Evolutionary conservation across 2,329 filamentous ascomycete species (phyloP).

Genomic region (Xylariales sp.): DNA sequence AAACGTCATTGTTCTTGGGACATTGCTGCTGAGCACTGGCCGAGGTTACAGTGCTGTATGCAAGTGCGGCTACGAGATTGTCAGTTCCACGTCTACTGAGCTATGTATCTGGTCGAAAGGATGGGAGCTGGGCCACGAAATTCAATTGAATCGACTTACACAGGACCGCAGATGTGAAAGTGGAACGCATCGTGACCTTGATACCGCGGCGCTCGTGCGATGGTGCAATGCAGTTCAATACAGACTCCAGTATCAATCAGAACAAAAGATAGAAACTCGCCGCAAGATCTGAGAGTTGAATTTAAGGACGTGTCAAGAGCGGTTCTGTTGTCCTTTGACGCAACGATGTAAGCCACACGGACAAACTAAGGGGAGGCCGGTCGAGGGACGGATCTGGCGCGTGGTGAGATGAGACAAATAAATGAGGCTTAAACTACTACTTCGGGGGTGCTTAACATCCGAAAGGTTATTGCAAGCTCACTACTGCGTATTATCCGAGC

Average conservation of each 20-base stretch:
- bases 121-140: no score
- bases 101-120: neutral
- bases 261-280: no score
- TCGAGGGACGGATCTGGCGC: neutral
- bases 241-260: no score
- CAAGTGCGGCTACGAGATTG: conserved; percentile 15
- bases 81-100: no score
- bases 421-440: neutral
- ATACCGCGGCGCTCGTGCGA: no score
- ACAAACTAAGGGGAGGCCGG: neutral
- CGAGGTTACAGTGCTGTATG: conserved; percentile 18
- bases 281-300: no score
- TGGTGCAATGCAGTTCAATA: no score
- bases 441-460: no score
- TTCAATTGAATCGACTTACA: conserved; percentile 15
- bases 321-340: neutral
- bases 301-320: neutral
- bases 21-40: conserved; percentile 33
- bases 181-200: conserved; percentile 2
- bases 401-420: neutral
- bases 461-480: no score
- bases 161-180: conserved; percentile 13
- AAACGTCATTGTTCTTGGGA: conserved; percentile 36
- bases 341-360: neutral
- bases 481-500: no score